Evolutionary conservation across 2,329 filamentous ascomycete species (phyloP), one percentile per base, ranked within the genome.

Genomic region (Biscogniauxia sp.): DNA sequence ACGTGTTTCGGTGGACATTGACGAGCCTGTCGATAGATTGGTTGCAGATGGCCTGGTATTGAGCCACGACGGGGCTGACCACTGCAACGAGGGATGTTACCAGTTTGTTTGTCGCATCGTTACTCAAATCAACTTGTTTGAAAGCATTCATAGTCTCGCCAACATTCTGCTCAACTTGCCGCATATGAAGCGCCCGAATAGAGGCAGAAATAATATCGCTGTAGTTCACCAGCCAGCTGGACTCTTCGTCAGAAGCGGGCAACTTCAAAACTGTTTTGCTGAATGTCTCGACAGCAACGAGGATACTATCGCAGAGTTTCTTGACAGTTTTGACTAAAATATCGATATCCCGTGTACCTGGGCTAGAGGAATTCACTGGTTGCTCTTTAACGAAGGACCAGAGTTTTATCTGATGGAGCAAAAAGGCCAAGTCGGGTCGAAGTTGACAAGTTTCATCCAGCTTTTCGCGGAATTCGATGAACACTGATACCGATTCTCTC

Each of bases 241-340:
- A 69, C 51, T 89, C 85, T 37, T 91, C 87, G 1, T 80, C 79
- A 1, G 88, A 84, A 4, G 75, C 72, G 1, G 89, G 87, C 1
- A 88, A 76, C 3, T 79, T 78, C 11, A 78, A 75, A 8, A 86
- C 77, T 2, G 81, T 76, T 62, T 84, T 84, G 60, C 86, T 84
- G 53, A 90, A 82, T 64, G 88, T 86, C 73, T 97, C 92, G 54
- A 96, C 82, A 0, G 90, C 88, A 41, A 94, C 89, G 1, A 97
- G 85, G 26, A 94, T 84, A 55, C 86, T 85, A 74, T 96, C 91
- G 53, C 89, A 84, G n/a, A 90, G 79, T 1, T 76, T 83, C 45
- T 91, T 84, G 1, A 92, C 74, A 3, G 81, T 78, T 15, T 81
- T 76, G 51, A 87, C 84, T 52, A 93, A 83, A 0, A 76, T 72